Conservation (phyloP, 2,329 filamentous ascomycete species). For the Penicillium sp. region DNA sequence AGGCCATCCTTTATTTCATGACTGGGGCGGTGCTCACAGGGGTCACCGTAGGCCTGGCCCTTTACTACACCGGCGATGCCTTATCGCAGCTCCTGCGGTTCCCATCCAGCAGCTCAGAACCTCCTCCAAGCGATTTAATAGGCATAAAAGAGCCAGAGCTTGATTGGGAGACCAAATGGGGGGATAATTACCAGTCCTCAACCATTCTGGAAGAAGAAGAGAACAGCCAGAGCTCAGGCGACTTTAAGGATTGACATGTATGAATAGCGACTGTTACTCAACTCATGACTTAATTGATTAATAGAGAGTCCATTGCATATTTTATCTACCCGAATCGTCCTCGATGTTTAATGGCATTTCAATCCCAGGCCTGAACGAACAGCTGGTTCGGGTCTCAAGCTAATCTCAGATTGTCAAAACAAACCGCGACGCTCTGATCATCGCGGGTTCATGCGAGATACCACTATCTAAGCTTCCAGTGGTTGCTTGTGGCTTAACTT, state of each 20-base stretch:
- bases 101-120: conserved; percentile 20
- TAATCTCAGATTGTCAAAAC: too few relatives aligned
- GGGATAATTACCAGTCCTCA: conserved; percentile 17
- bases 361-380: too few relatives aligned
- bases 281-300: background rate
- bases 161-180: conserved; percentile 17
- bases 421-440: too few relatives aligned
- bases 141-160: conserved; percentile 12
- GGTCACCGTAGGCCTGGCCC: conserved; percentile 58
- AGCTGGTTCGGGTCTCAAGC: too few relatives aligned
- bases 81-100: conserved; percentile 50
- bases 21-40: conserved; percentile 64
- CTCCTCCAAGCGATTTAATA: conserved; percentile 1
- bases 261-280: too few relatives aligned
- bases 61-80: conserved; percentile 58
- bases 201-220: conserved; percentile 37
- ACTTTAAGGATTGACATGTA: background rate
- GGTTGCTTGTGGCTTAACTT: too few relatives aligned
- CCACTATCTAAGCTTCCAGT: too few relatives aligned
- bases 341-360: too few relatives aligned
- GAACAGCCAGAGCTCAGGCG: conserved; percentile 16
- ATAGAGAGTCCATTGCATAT: too few relatives aligned
- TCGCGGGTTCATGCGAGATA: too few relatives aligned
- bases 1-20: conserved; percentile 21
- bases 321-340: too few relatives aligned